Base-by-base conservation (phyloP, 2,329 filamentous ascomycete genomes). In the Gliomastix tumulicola region DNA sequence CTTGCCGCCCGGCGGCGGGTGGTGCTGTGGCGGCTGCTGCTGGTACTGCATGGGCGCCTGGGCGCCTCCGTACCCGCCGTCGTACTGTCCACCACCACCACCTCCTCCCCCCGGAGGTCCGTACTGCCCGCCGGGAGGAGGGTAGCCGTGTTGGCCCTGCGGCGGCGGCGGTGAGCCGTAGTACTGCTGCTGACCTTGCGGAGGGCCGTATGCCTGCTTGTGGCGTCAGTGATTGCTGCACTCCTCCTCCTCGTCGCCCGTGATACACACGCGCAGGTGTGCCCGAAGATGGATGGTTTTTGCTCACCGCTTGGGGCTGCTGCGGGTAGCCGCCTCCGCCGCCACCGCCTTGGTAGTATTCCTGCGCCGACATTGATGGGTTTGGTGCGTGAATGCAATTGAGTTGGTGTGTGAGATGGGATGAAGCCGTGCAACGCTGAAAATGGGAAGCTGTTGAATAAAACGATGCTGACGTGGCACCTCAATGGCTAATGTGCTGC, bases 11-110 rank as follows among this genome's bases (percentile, higher is more conserved):
- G 35, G 38, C 44, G 53, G 16, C 21, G 55, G 59, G 16, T 49
- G 55, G 47, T 64, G 62, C 42, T 66, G 58, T n/a, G 58, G 55
- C 21, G 55, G 59, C 17, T 49, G 55, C 47, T 64, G 62, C 42
- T 66, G 58, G 46, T 66, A 63, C 48, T 65, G 59, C 59, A 66
- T 66, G 40, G 60, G 65, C 38, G 58, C 56, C 46, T 65, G 40
- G 7, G 15, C 55, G 20, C 42, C 36, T 20, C 40, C 37, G 34
- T 39, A 38, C 23, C 22, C 30, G n/a, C n/a, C n/a, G n/a, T n/a
- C n/a, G n/a, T n/a, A n/a, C n/a, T n/a, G n/a, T n/a, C n/a, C n/a
- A n/a, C n/a, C n/a, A n/a, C n/a, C n/a, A n/a, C n/a, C n/a, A n/a
- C n/a, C n/a, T n/a, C n/a, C n/a, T n/a, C n/a, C n/a, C n/a, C n/a